These are phyloP conservation scores for Cicer pinnatifidum DNA, from an alignment of 306 rosid genomes.

Conservation along the genomic window DNA sequence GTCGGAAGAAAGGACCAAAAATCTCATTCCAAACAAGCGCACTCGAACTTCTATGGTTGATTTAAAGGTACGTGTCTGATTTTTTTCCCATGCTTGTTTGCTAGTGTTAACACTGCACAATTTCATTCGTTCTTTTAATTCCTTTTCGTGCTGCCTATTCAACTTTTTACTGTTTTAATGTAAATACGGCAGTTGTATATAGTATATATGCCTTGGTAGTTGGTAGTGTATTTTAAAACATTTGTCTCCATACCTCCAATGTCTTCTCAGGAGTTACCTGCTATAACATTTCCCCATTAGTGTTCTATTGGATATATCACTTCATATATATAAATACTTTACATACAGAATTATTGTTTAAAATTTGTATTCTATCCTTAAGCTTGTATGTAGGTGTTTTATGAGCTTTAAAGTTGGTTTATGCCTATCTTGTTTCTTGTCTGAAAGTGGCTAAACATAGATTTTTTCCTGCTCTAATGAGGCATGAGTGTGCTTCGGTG, in stretches of 20 bases:
- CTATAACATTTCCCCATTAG: slow-evolving; percentile 24
- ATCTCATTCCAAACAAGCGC: slow-evolving; percentile 82
- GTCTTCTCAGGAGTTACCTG: slow-evolving; percentile 34
- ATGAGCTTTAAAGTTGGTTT: slow-evolving; percentile 30
- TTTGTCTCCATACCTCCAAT: slow-evolving; percentile 44
- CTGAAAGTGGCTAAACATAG: slow-evolving; percentile 19
- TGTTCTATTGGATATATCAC: slow-evolving; percentile 15
- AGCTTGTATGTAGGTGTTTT: slow-evolving; percentile 38
- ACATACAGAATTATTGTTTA: not conserved
- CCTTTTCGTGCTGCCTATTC: slow-evolving; percentile 31
- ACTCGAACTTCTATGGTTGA: slow-evolving; percentile 93
- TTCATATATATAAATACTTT: not conserved
- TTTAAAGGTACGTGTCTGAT: slow-evolving; percentile 64
- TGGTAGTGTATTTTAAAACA: slow-evolving; percentile 41
- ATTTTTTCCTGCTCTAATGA: slow-evolving; percentile 30
- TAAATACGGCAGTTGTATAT: slow-evolving; percentile 28
- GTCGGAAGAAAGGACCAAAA: slow-evolving; percentile 78
- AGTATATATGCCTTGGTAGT: slow-evolving; percentile 26
- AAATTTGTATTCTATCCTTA: slow-evolving; percentile 29
- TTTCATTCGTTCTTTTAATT: slow-evolving; percentile 28
- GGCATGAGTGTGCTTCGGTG: slow-evolving; percentile 15
- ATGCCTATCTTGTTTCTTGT: slow-evolving; percentile 25
- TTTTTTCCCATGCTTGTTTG: slow-evolving; percentile 31
- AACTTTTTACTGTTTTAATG: slow-evolving; percentile 37
- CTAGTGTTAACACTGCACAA: not conserved